Base-by-base conservation (phyloP, 176 grass and related monocot species). In the Carex scoparia region DNA sequence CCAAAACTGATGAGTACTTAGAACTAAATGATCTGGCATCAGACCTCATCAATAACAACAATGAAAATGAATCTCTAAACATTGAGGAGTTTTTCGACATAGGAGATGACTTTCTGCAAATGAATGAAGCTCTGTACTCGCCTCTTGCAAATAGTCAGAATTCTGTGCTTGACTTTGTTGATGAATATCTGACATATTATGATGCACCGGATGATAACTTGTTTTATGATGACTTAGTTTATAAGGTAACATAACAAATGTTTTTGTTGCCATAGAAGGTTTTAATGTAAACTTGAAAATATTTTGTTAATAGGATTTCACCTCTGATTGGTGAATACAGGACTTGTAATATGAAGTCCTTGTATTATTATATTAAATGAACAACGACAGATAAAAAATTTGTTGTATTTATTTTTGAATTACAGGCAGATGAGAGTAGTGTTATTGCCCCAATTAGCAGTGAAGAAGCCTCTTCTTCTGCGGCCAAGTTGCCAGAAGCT, bases 391-490 rank as follows among this genome's bases (percentile, higher is more conserved):
- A 54, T 16, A 72, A n/a, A 79, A 79, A 31, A 79, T 15, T 7
- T 57, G 10, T 35, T 79, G 49, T 79, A 33, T 86, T n/a, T 86
- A 57, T 88, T 86, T 48, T 71, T 87, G 86, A 84, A 88, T 87
- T 93, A 90, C 88, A 98, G 95, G 91, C 91, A 82, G 86, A 95
- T 88, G 92, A 88, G 90, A 85, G 80, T 37, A 89, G 72, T 46
- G 44, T 81, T 85, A 83, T 81, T 88, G 55, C 85, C 79, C 85
- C 87, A 86, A 69, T 69, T 83, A 54, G 40, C 28, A 32, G 23
- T 69, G 61, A 83, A 86, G 84, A 81, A 83, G 85, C 78, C 86
- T 74, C 77, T 59, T 76, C 84, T 69, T 88, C 89, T 14, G 63
- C 81, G 37, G 62, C 89, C 91, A 92, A 83, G 87, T 89, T 98